Evolutionary conservation across 192 early-diverging fungal species (phyloP), one percentile per base, ranked within the genome.

Genomic region (Pilaira anomala): DNA sequence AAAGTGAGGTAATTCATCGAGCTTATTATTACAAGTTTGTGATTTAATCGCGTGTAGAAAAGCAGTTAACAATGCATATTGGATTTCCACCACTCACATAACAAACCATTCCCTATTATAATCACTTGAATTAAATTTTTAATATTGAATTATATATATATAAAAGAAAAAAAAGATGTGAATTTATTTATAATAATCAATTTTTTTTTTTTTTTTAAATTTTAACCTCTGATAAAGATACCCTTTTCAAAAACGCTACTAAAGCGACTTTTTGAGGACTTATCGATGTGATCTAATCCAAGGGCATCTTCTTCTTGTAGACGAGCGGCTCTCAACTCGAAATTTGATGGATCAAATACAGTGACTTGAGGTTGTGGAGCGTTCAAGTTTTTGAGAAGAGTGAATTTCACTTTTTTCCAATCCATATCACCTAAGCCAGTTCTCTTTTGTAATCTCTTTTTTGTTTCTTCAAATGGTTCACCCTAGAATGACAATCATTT

Each of bases 381-480:
- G 68, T 77, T 73, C 61, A 69, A 30, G 33, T 62, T 62, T 51
- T 39, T 69, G 12, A 69, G 21, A 12, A 69, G n/a, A 3, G 77
- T 56, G 50, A 86, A 71, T 61, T 86, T 92, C 57, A 88, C 76
- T 58, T 86, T 86, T 4, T 73, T 76, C 60, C 90, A 90, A 29
- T 94, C 95, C 76, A 90, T 93, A 41, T 93, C 88, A 65, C 79
- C 79, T 82, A 90, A 80, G 9, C 91, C 91, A 18, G 89, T 75
- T 30, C 85, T 74, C 57, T 62, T 74, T 57, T 84, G 85, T 46
- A 97, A 72, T 11, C 95, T 81, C 60, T 71, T 63, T 82, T 88
- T 91, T 22, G 91, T 91, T 6, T 82, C 84, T 7, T 75, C 33
- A 71, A 93, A 86, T 21, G 68, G 24, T 63, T 95, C 93, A 42